Conservation (phyloP, 2,329 filamentous ascomycete genomes). For the Fusarium phyllophilum region DNA sequence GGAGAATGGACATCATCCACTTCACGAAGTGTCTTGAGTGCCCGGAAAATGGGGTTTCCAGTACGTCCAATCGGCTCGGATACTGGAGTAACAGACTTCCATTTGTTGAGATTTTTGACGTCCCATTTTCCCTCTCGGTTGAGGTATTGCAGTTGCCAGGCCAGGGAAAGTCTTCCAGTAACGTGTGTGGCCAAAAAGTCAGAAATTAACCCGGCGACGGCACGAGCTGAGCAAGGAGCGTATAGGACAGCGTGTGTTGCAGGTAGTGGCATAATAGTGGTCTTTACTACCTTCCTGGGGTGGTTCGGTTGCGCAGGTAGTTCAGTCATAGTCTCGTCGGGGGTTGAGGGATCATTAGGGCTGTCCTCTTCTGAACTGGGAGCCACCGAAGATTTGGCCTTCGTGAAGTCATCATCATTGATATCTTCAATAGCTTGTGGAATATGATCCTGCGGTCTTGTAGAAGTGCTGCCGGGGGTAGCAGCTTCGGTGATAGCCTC, state of each 20-base stretch:
- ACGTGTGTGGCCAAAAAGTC: conserved; percentile 81
- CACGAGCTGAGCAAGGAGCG: conserved; percentile 77
- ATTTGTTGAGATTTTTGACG: conserved; percentile 94
- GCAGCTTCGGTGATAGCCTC: conserved; percentile 56
- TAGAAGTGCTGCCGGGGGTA: conserved; percentile 56
- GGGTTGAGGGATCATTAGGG: conserved; percentile 58
- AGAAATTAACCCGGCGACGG: conserved; percentile 82
- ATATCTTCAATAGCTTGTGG: conserved; percentile 50
- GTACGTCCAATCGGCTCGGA: conserved; percentile 75
- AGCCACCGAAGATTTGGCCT: conserved; percentile 30
- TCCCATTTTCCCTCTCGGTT: conserved; percentile 96
- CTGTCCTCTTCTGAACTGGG: conserved; percentile 49
- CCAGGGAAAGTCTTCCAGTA: conserved; percentile 80
- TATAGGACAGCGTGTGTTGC: conserved; percentile 89
- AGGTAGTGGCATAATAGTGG: conserved; percentile 76
- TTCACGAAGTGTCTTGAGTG: conserved; percentile 92
- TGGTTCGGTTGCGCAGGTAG: conserved; percentile 60
- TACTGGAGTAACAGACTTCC: conserved; percentile 82
- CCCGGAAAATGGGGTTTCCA: conserved; percentile 74
- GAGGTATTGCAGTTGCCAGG: conserved; percentile 91
- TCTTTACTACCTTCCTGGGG: conserved; percentile 69
- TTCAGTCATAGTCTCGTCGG: conserved; percentile 52
- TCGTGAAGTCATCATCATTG: conserved; percentile 43
- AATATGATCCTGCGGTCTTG: conserved; percentile 45
- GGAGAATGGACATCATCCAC: conserved; percentile 87